These are phyloP conservation scores for Phytophthora palmivora DNA, from an alignment of 352 stramenopile genomes.

Conservation along the genomic window DNA sequence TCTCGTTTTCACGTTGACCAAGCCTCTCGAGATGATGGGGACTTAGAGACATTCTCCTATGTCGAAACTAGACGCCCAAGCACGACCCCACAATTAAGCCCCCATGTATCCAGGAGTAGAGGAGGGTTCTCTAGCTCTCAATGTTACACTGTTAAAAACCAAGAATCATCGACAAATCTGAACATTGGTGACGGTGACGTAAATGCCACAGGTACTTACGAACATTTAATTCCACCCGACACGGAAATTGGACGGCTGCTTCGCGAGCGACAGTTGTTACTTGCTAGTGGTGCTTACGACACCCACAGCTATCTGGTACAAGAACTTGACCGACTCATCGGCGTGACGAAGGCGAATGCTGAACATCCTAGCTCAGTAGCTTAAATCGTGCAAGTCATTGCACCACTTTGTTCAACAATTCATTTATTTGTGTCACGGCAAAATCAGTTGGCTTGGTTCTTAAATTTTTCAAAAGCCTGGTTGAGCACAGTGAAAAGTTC, in stretches of 20 bases:
- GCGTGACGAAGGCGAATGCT: slow-evolving; percentile 28
- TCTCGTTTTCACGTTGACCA: slow-evolving; percentile 20
- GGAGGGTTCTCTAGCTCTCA: slow-evolving; percentile 4
- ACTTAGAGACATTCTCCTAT: slow-evolving; percentile 16
- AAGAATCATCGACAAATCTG: background rate
- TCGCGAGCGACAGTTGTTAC: slow-evolving; percentile 61
- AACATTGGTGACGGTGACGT: slow-evolving; percentile 3
- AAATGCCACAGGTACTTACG: slow-evolving; percentile 4
- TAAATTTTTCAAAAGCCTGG: slow-evolving; percentile 89
- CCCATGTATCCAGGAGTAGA: slow-evolving; percentile 1
- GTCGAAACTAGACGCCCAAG: slow-evolving; percentile 13
- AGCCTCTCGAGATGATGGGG: slow-evolving; percentile 14
- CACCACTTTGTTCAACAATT: slow-evolving; percentile 20
- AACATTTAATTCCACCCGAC: background rate
- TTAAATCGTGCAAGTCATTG: slow-evolving; percentile 6
- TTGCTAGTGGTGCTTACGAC: slow-evolving; percentile 69
- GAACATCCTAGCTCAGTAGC: slow-evolving; percentile 21
- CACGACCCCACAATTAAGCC: background rate
- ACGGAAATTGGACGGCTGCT: slow-evolving; percentile 57
- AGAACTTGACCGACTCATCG: slow-evolving; percentile 72
- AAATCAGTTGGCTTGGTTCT: slow-evolving; percentile 46
- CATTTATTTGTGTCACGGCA: slow-evolving; percentile 8
- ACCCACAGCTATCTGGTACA: slow-evolving; percentile 68
- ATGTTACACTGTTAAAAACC: background rate
- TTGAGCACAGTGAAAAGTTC: slow-evolving; percentile 90